Percentiles rank a stretch among this genome's conserved stretches.
Conservation (phyloP, 169 alveolate species). For the Plasmodium ovale region DNA sequence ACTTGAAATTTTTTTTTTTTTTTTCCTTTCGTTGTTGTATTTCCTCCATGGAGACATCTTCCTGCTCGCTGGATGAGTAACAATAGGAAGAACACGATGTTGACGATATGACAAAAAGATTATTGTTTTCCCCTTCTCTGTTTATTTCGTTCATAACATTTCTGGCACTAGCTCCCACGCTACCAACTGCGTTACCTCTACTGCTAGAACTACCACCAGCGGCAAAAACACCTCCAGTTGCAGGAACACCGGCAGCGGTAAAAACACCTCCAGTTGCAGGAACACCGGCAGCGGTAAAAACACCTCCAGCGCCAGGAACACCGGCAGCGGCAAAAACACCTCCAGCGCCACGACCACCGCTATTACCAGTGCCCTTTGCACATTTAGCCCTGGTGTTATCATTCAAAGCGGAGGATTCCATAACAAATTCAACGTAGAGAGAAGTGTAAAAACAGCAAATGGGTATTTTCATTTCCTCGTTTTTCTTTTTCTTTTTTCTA, state of each 20-base stretch:
- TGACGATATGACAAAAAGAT: constrained; percentile 70
- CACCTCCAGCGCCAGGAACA: too few species aligned
- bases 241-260: too few species aligned
- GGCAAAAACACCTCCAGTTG: too few species aligned
- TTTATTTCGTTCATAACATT: constrained; percentile 17
- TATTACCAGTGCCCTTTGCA: neutral
- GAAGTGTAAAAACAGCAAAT: constrained; percentile 69
- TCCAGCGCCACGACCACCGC: too few species aligned
- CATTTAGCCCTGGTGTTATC: constrained; percentile 47
- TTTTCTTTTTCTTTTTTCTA: constrained; percentile 2
- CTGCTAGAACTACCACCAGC: neutral
- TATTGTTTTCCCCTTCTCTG: constrained; percentile 37
- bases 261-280: too few species aligned
- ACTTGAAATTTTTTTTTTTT: neutral
- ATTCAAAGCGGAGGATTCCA: constrained; percentile 46
- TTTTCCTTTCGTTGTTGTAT: neutral
- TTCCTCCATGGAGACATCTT: constrained; percentile 2
- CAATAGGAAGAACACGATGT: constrained; percentile 70
- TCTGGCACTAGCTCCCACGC: neutral
- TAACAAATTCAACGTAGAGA: constrained; percentile 27
- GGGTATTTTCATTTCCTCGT: neutral
- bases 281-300: too few species aligned
- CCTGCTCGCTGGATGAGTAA: constrained; percentile 64
- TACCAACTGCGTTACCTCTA: neutral
- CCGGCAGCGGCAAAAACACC: neutral